phyloP scores from a whole-genome alignment of 1,284 basidiomycete genomes.

The Meira miltonrushii region DNA sequence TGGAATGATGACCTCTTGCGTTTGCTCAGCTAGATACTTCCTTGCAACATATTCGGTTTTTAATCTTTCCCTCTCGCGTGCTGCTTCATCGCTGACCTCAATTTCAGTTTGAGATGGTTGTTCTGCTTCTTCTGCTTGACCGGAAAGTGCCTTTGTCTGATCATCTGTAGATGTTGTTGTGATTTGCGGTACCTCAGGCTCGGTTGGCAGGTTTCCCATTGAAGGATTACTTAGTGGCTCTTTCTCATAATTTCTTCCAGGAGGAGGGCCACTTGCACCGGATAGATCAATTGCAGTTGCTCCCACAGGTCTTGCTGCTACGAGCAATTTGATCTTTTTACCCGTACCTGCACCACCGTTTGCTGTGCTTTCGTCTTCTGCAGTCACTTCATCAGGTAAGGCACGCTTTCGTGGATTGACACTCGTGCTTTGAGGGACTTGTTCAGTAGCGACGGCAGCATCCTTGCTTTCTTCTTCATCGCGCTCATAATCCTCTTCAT shows the following conservation, averaged over 20 bases:
- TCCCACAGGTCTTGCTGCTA: constrained; percentile 40
- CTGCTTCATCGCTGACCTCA: constrained; percentile 61
- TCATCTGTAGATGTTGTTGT: constrained; percentile 21
- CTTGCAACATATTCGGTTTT: constrained; percentile 78
- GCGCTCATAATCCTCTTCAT: constrained; percentile 51
- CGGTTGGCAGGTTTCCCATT: constrained; percentile 45
- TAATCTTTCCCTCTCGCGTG: constrained; percentile 69
- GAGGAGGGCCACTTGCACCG: constrained; percentile 38
- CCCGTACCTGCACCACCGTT: constrained; percentile 21
- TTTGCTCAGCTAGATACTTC: constrained; percentile 92
- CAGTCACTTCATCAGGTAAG: constrained; percentile 45
- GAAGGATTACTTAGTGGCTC: constrained; percentile 41
- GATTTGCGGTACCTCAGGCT: constrained; percentile 19
- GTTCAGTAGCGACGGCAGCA: constrained; percentile 7
- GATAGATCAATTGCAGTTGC: constrained; percentile 47
- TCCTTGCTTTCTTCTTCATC: constrained; percentile 23
- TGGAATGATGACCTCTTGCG: constrained; percentile 85
- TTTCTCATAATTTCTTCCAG: constrained; percentile 51
- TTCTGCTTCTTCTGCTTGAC: constrained; percentile 30
- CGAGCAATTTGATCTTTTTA: constrained; percentile 49
- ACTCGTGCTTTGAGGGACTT: not conserved
- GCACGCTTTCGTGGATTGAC: constrained; percentile 33
- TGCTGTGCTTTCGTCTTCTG: constrained; percentile 13
- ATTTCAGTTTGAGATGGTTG: constrained; percentile 15
- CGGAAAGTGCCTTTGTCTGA: constrained; percentile 19